Base-by-base conservation (phyloP, 1,139 yeast species). In the Suhomyces kunorum region DNA sequence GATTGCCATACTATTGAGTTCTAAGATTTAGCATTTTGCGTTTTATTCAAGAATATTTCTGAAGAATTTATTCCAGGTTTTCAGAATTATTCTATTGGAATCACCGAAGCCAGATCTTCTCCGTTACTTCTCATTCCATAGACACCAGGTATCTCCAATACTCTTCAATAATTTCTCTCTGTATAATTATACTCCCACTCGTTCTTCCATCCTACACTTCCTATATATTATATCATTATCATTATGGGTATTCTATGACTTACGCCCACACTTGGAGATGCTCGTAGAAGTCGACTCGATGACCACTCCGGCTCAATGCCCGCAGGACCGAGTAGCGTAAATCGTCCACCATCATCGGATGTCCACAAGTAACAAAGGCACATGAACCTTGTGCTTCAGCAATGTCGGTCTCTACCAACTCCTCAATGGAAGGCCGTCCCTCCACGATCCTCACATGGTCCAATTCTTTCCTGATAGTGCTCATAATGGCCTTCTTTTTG, bases 351-450 rank as follows among this genome's bases (percentile, higher is more conserved):
- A 78, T 68, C 6, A 52, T 43, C 11, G 78, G 74, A 40, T 77
- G 80, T 5, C 83, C 83, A 61, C 84, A 78, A 5, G 75, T 56
- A 3, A 74, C 63, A 38, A 77, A 67, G 0, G 76, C 75, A 27
- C 66, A 55, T 1, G 73, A 62, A 3, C 68, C 70, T 2, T 44
- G 38, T 5, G 67, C 55, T 33, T 61, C 64, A 6, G 49, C 48
- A 9, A 65, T 49, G 39, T 66, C 68, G 8, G 49, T 36, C 13
- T 47, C 41, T 2, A 69, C 64, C 8, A 67, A 32, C 1, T 45
- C 51, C 9, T 57, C 56, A 41, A 68, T 53, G 13, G 45, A 37
- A 2, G 76, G 75, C 43, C 75, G 58, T 3, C 68, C 68, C 27
- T 58, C 61, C 35, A 46, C 51, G 46, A 70, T 65, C 2, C 46